Evolutionary conservation across 108 stramenopile species (phyloP), one percentile per base, ranked within the genome.

Genomic region (Mediolabrus comicus): DNA sequence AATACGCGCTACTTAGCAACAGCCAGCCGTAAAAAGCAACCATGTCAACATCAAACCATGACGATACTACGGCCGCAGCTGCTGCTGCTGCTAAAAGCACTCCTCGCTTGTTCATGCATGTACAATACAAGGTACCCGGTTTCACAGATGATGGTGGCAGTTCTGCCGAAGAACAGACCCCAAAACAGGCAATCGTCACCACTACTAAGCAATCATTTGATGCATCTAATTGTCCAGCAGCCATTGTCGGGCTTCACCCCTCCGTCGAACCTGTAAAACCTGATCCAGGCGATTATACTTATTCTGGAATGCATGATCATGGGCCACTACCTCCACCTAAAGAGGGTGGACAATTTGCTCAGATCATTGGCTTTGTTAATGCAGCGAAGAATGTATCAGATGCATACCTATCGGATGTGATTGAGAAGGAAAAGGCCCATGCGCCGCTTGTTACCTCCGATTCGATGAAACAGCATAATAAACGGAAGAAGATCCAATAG

Each of bases 221-320:
- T 49, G 38, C 27, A 34, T 27, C 62, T n/a, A 75, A 69, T 63
- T 52, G 43, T 43, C 35, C 30, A 46, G 24, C 52, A 6, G 77
- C 77, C 27, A 49, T 67, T n/a, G 62, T 82, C 28, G 81, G 81
- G 41, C 51, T 74, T 28, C 61, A 71, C 13, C 25, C 68, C 12
- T 73, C 77, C 19, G 52, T 52, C 13, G 38, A 62, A 16, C 76
- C 81, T 4, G 49, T 64, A 38, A 72, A 82, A 74, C 77, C 82
- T 16, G 34, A 81, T 49, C 65, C 79, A 24, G 84, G 84, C 36
- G 75, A 81, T 56, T 81, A 80, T 60, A 53, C 46, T 12, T 91
- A 93, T 57, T 83, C 89, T 52, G 92, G 92, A 28, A 77, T 84
- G 75, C 92, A 93, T 55, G 92, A 93, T 73, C 85, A 88, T 26